Base-by-base conservation (phyloP, 2,329 filamentous ascomycete species). In the Drechslerella coelobrocha region DNA sequence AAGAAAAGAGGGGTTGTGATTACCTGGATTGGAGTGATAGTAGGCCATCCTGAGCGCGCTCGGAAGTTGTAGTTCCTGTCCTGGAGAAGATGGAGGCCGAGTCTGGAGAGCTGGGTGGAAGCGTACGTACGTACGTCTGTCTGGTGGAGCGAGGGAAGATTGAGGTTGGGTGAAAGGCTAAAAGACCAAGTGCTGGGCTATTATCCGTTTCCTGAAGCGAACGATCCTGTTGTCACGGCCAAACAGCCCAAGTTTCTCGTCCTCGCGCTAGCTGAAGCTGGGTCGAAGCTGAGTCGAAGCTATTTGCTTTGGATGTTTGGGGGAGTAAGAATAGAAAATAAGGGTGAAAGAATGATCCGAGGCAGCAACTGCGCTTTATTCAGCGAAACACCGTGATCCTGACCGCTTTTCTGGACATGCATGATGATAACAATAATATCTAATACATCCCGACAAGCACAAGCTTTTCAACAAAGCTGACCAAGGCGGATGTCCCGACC, bases 21-120 rank as follows among this genome's bases (percentile, higher is more conserved):
- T 53, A 71, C 66, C 66, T 60, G 66, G 66, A 37, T 71, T 71
- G 23, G 66, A 60, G 26, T 71, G 66, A 43, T 71, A 71, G 48
- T 71, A 71, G 9, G 66, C 66, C 66, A 71, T 71, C 53, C 52
- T 47, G 59, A 51, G 41, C 37, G 23, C 10, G 48, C 37, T 45
- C 37, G 29, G 29, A 48, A 45, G 17, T 29, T 41, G 29, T 54
- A 47, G 17, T 23, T 10, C 27, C 41, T 26, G 27, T 47, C 26
- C 10, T 1, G 29, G 17, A 27, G 31, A 43, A 12, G 21, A 48
- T 31, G 55, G 63, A 6, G 6, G 29, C 12, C 29, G 29, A 19
- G 24, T 47, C 17, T 27, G 17, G 24, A 24, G 24, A 4, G 48
- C 7, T 34, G 56, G n/a, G 47, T 24, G 31, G 43, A 31, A 54